Conservation (phyloP, 805 yeast genomes). For the Komagataella pseudopastoris region DNA sequence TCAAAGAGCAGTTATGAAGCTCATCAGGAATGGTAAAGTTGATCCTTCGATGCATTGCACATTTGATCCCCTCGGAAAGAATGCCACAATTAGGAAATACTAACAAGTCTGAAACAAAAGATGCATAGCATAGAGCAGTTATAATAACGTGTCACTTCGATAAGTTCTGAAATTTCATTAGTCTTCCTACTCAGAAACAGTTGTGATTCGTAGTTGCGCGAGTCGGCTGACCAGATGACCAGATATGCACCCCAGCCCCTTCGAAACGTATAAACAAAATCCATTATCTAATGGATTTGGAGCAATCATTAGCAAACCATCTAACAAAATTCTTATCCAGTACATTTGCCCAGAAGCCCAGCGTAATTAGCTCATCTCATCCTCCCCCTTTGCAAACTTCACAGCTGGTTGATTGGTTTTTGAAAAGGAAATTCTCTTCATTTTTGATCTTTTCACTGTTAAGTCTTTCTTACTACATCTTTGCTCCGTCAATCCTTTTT, state of each 20-base stretch:
- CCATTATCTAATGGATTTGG: background rate
- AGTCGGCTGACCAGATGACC: background rate
- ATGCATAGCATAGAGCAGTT: too few species aligned
- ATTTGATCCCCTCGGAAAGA: background rate
- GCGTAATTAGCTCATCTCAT: background rate
- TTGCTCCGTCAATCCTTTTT: conserved; percentile 15
- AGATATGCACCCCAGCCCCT: background rate
- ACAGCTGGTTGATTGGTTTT: background rate
- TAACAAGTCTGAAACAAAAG: too few species aligned
- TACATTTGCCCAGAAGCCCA: background rate
- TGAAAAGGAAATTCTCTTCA: background rate
- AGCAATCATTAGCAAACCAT: background rate
- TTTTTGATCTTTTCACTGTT: background rate
- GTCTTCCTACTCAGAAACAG: too few species aligned
- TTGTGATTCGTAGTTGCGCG: background rate
- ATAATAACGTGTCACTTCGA: too few species aligned
- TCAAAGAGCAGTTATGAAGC: too few species aligned
- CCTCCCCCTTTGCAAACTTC: background rate
- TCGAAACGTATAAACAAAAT: background rate
- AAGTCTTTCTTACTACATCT: conserved; percentile 10
- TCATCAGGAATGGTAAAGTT: too few species aligned
- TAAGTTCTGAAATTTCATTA: too few species aligned
- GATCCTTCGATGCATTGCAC: background rate
- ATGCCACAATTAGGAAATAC: too few species aligned
- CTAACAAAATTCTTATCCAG: background rate